phyloP scores from a whole-genome alignment of 345 rosid genomes.

The Cardamine chenopodiifolia region DNA sequence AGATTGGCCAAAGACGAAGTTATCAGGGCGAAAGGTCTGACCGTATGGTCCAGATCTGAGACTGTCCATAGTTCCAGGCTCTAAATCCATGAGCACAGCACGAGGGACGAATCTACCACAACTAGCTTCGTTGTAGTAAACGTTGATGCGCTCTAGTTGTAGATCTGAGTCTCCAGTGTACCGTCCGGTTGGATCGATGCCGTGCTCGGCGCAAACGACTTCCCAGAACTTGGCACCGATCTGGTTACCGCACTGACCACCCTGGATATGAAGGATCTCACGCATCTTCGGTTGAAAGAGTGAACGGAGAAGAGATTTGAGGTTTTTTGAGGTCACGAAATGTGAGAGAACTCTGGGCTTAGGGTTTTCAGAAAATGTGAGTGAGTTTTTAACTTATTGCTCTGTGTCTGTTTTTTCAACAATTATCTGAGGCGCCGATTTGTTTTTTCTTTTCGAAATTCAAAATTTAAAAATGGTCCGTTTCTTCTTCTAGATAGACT shows the following conservation, averaged over 20 bases:
- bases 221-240: conserved; percentile 32
- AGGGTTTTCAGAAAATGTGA: conserved; percentile 15
- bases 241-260: conserved; percentile 35
- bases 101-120: conserved; percentile 36
- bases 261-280: conserved; percentile 39
- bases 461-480: conserved; percentile 1
- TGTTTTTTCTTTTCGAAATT: conserved; percentile 16
- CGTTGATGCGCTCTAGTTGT: conserved; percentile 30
- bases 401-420: neutral
- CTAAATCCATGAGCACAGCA: conserved; percentile 35
- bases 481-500: conserved; percentile 7
- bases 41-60: conserved; percentile 37
- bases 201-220: conserved; percentile 30
- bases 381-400: conserved; percentile 15
- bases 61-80: conserved; percentile 38
- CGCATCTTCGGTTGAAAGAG: conserved; percentile 28
- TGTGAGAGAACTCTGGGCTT: neutral
- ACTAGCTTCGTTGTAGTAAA: conserved; percentile 31
- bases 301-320: neutral
- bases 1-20: conserved; percentile 35
- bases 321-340: neutral
- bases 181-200: conserved; percentile 32
- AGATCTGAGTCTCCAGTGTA: conserved; percentile 35
- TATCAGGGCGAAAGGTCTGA: conserved; percentile 34
- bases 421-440: conserved; percentile 20